Conservation (phyloP, 345 rosid genomes). For the Arabis alpina region DNA sequence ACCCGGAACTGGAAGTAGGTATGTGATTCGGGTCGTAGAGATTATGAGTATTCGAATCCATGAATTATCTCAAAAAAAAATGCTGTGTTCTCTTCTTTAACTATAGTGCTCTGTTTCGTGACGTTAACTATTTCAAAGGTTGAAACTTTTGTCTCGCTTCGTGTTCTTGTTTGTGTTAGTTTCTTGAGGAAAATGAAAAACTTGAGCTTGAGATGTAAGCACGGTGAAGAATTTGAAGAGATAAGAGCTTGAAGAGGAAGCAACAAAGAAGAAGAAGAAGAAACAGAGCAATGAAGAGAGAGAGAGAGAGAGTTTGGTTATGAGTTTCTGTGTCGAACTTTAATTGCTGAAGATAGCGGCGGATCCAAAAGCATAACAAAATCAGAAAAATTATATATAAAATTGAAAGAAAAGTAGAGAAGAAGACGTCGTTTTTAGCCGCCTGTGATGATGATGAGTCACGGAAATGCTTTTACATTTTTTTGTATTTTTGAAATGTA, state of each 20-base stretch:
- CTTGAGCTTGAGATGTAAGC: slow-evolving; percentile 69
- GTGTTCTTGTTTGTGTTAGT: slow-evolving; percentile 36
- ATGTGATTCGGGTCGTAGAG: slow-evolving; percentile 47
- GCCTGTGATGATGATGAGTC: slow-evolving; percentile 44
- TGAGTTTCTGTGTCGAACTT: slow-evolving; percentile 44
- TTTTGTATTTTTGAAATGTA: not conserved
- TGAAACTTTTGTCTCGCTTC: not conserved
- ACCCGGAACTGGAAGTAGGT: slow-evolving; percentile 48
- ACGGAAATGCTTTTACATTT: slow-evolving; percentile 33
- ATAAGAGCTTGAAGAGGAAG: slow-evolving; percentile 84
- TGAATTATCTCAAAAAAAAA: slow-evolving; percentile 10
- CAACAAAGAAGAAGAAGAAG: slow-evolving; percentile 36
- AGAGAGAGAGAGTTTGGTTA: slow-evolving; percentile 32
- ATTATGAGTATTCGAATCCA: slow-evolving; percentile 67
- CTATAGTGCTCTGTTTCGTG: slow-evolving; percentile 31
- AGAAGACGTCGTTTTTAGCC: slow-evolving; percentile 41
- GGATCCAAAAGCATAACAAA: slow-evolving; percentile 38
- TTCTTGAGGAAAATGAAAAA: slow-evolving; percentile 36
- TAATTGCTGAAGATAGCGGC: slow-evolving; percentile 45
- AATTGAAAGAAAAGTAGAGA: not conserved
- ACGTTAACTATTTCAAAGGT: slow-evolving; percentile 3
- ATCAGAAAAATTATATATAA: not conserved
- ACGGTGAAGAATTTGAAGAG: slow-evolving; percentile 37
- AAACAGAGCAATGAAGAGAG: slow-evolving; percentile 20
- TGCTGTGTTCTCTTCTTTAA: not conserved